These are phyloP conservation scores for Termitomyces eurrhizus DNA, from an alignment of 768 basidiomycete species.

Conservation along the genomic window DNA sequence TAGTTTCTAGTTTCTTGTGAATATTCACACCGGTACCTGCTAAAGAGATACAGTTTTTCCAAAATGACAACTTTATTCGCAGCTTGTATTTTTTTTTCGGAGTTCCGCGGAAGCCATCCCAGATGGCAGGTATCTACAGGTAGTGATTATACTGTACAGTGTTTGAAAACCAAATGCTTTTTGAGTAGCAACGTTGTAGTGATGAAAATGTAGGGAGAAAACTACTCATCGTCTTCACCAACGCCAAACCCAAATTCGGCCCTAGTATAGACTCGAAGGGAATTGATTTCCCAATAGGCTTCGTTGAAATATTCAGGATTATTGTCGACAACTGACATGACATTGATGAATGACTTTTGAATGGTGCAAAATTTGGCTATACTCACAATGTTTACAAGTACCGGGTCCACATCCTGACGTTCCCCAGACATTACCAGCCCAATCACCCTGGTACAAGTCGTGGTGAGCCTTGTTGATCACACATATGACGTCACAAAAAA, in stretches of 20 bases:
- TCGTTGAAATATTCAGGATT: slow-evolving; percentile 54
- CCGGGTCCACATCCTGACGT: slow-evolving; percentile 35
- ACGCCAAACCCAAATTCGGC: background rate
- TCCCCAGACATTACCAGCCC: slow-evolving; percentile 41
- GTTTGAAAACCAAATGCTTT: background rate
- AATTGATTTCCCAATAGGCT: slow-evolving; percentile 70
- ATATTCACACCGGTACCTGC: background rate
- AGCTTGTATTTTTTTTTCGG: background rate
- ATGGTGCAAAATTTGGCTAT: background rate
- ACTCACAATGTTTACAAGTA: slow-evolving; percentile 46
- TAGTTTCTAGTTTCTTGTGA: background rate
- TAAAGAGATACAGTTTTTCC: background rate
- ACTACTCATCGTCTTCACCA: background rate
- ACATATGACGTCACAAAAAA: background rate
- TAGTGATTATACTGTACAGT: background rate
- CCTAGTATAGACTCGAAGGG: slow-evolving; percentile 49
- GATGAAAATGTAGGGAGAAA: background rate
- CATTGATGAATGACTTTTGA: background rate
- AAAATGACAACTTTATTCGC: background rate
- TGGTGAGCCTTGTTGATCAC: background rate
- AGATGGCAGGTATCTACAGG: background rate
- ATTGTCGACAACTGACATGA: slow-evolving; percentile 47
- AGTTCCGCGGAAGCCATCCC: background rate
- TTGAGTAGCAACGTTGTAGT: background rate
- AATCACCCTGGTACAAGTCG: slow-evolving; percentile 39